These are phyloP conservation scores for Pichia thaimueangensis DNA, from an alignment of 805 yeast genomes.

Conservation along the genomic window DNA sequence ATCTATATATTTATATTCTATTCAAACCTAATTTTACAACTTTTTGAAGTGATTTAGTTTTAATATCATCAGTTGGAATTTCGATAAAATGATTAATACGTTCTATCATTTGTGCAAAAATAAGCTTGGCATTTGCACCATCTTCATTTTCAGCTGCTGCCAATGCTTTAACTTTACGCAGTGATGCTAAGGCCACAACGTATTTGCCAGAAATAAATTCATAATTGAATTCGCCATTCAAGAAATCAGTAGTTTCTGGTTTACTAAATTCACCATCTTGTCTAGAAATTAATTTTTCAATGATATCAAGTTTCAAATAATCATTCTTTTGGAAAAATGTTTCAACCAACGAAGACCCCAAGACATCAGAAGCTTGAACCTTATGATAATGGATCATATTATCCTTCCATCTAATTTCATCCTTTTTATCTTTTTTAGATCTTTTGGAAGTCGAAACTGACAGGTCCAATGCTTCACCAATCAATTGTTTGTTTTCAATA, in stretches of 20 bases:
- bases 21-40: slow-evolving; percentile 13
- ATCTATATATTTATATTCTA: slow-evolving; percentile 9
- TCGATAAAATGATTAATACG: slow-evolving; percentile 8
- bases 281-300: slow-evolving; percentile 18
- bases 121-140: not conserved
- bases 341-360: slow-evolving; percentile 40
- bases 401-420: slow-evolving; percentile 47
- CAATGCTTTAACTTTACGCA: slow-evolving; percentile 13
- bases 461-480: slow-evolving; percentile 12
- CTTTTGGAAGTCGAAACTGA: slow-evolving; percentile 14
- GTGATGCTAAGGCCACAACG: slow-evolving; percentile 12
- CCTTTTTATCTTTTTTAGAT: slow-evolving; percentile 52
- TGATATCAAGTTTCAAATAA: slow-evolving; percentile 33
- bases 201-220: slow-evolving; percentile 13
- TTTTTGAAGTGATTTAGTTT: slow-evolving; percentile 11
- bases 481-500: slow-evolving; percentile 23
- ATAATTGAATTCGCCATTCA: slow-evolving; percentile 12
- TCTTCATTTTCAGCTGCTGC: not conserved
- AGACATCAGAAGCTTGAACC: slow-evolving; percentile 50
- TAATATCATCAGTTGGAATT: slow-evolving; percentile 8
- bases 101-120: slow-evolving; percentile 5
- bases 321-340: slow-evolving; percentile 24
- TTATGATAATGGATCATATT: slow-evolving; percentile 40
- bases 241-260: slow-evolving; percentile 10
- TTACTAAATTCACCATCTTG: slow-evolving; percentile 4